Conservation (phyloP, 2,329 filamentous ascomycete genomes). For the Neonectria faginata region DNA sequence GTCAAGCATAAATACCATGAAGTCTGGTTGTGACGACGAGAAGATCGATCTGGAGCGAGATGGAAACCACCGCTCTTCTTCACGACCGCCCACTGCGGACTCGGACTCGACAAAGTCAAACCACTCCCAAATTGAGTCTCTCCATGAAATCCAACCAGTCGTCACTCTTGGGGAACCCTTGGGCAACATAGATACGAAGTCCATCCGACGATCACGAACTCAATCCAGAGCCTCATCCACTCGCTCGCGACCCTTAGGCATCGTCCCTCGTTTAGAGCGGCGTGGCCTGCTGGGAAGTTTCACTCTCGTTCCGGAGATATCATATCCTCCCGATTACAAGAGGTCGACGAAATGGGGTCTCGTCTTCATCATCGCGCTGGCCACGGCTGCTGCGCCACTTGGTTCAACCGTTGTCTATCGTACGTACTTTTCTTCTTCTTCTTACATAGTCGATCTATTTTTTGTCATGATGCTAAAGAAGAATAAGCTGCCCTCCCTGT, state of each 20-base stretch:
- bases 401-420: conserved; percentile 88
- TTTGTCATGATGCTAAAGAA: conserved; percentile 19
- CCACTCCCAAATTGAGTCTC: conserved; percentile 19
- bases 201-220: conserved; percentile 34
- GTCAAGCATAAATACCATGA: conserved; percentile 28
- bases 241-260: conserved; percentile 50
- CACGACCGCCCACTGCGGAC: conserved; percentile 30
- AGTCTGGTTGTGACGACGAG: conserved; percentile 27
- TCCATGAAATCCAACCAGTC: conserved; percentile 35
- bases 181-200: conserved; percentile 40
- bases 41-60: conserved; percentile 33
- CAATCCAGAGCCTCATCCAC: conserved; percentile 54
- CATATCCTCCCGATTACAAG: conserved; percentile 78
- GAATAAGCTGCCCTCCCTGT: conserved; percentile 73
- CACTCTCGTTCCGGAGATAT: conserved; percentile 81
- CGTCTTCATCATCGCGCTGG: conserved; percentile 80
- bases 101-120: conserved; percentile 34
- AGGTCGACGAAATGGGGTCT: conserved; percentile 85
- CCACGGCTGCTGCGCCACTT: conserved; percentile 82
- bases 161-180: conserved; percentile 39
- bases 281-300: conserved; percentile 80
- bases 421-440: conserved; percentile 55
- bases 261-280: conserved; percentile 63
- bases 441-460: background rate
- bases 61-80: conserved; percentile 14